These are phyloP conservation scores for Byssoonygena ceratinophila DNA, from an alignment of 2,329 filamentous ascomycete genomes.

Conservation along the genomic window DNA sequence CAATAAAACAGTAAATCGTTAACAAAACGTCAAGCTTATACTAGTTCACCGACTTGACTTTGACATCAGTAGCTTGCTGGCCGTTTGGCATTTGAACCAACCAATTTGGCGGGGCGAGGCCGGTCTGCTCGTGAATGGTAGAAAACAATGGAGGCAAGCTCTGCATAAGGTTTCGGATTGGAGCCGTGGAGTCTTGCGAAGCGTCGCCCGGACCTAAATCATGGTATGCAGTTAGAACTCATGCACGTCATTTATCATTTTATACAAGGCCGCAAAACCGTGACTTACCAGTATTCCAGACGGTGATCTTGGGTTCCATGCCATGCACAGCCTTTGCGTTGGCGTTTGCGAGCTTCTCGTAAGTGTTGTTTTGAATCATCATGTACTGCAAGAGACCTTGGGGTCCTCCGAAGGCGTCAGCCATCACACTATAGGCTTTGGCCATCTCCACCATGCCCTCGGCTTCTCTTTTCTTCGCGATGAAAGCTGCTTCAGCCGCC, in stretches of 20 bases:
- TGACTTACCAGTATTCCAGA: slow-evolving; percentile 65
- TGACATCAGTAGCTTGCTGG: slow-evolving; percentile 13
- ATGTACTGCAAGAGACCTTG: slow-evolving; percentile 69
- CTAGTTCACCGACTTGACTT: neutral
- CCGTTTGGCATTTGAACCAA: slow-evolving; percentile 43
- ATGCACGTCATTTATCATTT: no score
- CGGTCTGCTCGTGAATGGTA: slow-evolving; percentile 82
- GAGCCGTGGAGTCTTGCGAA: slow-evolving; percentile 46
- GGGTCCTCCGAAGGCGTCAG: slow-evolving; percentile 64
- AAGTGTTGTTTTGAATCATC: slow-evolving; percentile 77
- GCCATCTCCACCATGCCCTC: slow-evolving; percentile 69
- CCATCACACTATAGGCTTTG: slow-evolving; percentile 63
- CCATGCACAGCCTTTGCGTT: slow-evolving; percentile 67
- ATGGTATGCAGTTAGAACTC: neutral
- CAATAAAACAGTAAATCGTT: neutral
- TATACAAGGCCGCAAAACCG: no score
- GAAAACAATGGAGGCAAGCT: slow-evolving; percentile 70
- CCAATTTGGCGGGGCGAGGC: slow-evolving; percentile 70
- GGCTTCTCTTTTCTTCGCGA: slow-evolving; percentile 59
- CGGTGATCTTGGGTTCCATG: slow-evolving; percentile 76
- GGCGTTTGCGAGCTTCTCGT: slow-evolving; percentile 64
- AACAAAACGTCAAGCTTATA: neutral
- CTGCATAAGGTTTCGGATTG: slow-evolving; percentile 75
- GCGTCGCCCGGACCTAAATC: slow-evolving; percentile 32
- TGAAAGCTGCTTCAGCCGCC: slow-evolving; percentile 44